Conservation (phyloP, 2,329 filamentous ascomycete species). For the Talaromyces rugulosus region DNA sequence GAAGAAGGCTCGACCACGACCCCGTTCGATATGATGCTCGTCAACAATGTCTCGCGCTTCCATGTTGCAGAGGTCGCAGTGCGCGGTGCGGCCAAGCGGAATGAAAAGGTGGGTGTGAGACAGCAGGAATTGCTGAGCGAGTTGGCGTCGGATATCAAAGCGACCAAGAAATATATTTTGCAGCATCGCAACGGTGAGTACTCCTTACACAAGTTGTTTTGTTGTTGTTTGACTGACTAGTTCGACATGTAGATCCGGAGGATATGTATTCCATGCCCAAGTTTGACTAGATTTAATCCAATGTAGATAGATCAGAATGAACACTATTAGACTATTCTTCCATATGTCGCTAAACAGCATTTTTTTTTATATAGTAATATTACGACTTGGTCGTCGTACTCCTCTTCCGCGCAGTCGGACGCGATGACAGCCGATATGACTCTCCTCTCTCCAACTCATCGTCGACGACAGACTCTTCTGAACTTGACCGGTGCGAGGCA, state of each 20-base stretch:
- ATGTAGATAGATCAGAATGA: neutral
- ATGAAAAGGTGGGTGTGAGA: conserved; percentile 44
- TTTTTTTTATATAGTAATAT: neutral
- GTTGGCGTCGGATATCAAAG: conserved; percentile 46
- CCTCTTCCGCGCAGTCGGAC: conserved; percentile 10
- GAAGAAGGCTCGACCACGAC: conserved; percentile 66
- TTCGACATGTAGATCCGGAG: conserved; percentile 42
- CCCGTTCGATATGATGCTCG: conserved; percentile 66
- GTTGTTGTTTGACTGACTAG: conserved; percentile 3
- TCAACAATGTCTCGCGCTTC: conserved; percentile 58
- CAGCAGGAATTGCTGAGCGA: conserved; percentile 47
- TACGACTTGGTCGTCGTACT: conserved; percentile 9
- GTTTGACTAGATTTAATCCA: conserved; percentile 24
- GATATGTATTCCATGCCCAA: conserved; percentile 49
- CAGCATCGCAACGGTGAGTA: conserved; percentile 49
- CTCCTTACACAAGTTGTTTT: neutral
- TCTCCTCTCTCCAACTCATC: conserved; percentile 41
- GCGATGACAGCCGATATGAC: conserved; percentile 26
- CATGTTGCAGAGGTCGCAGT: conserved; percentile 56
- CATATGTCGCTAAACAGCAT: neutral
- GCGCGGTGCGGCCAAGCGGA: conserved; percentile 43
- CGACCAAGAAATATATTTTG: conserved; percentile 51
- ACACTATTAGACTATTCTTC: neutral
- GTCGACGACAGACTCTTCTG: conserved; percentile 27
- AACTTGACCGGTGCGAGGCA: conserved; percentile 13